A percentile compares a stretch with the other conserved stretches of the same genome.
Conservation (phyloP, 2,329 filamentous ascomycete species). For the Aspergillus viridinutans region DNA sequence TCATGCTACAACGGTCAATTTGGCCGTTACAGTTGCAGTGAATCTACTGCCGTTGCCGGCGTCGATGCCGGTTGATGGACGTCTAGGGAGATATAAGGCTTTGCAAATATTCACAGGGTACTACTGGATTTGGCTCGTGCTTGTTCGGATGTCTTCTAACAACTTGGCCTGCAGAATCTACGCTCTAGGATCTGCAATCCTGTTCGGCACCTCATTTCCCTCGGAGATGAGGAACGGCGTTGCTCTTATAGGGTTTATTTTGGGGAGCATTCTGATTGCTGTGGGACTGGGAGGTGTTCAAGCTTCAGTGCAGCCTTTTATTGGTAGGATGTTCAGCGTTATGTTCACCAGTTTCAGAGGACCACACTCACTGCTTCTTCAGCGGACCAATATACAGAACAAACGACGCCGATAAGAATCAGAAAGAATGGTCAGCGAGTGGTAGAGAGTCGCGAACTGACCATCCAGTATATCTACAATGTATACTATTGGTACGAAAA, state of each 20-base stretch:
- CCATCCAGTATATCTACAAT: slow-evolving; percentile 4
- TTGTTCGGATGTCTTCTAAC: not conserved
- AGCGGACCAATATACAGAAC: not conserved
- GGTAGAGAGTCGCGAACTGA: not conserved
- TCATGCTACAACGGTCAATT: not conserved
- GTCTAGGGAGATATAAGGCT: not conserved
- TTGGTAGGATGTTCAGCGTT: not conserved
- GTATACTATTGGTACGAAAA: slow-evolving; percentile 5
- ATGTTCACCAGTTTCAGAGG: not conserved
- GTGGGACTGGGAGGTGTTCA: not conserved
- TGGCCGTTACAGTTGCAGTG: not conserved
- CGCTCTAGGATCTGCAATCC: not conserved
- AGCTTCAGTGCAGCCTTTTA: not conserved
- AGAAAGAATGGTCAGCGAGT: not conserved
- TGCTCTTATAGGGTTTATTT: not conserved
- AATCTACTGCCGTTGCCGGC: not conserved
- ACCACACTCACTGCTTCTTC: not conserved
- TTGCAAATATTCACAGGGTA: not conserved
- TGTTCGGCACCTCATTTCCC: not conserved
- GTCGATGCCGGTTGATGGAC: not conserved
- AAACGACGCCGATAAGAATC: not conserved
- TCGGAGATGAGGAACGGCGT: not conserved
- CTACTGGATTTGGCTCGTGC: fast-evolving
- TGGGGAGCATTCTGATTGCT: not conserved
- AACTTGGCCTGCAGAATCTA: not conserved